Conservation (phyloP, 2,329 filamentous ascomycete genomes). For the Cadophora luteo-olivacea region DNA sequence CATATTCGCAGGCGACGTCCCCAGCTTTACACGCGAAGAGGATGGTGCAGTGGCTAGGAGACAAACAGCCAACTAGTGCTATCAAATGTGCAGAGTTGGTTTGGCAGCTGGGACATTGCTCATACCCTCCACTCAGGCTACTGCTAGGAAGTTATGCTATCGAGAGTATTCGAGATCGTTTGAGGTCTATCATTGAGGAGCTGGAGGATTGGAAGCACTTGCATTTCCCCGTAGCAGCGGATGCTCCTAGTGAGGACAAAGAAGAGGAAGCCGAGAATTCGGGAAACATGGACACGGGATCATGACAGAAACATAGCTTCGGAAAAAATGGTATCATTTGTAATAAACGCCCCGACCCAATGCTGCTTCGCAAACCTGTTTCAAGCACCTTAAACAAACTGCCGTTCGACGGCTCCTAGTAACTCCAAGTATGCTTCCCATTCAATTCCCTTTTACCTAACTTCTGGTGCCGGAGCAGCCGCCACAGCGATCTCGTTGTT, state of each 20-base stretch:
- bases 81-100: constrained; percentile 92
- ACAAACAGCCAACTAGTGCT: constrained; percentile 89
- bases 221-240: constrained; percentile 64
- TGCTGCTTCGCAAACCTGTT: constrained; percentile 1
- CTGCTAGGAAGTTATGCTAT: constrained; percentile 94
- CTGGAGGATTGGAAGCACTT: constrained; percentile 92
- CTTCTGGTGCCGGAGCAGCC: constrained; percentile 49
- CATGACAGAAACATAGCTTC: constrained; percentile 22
- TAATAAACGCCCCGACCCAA: constrained; percentile 16
- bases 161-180: constrained; percentile 89
- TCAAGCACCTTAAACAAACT: constrained; percentile 11
- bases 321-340: constrained; percentile 35
- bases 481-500: constrained; percentile 69
- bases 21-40: constrained; percentile 88
- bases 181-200: constrained; percentile 93
- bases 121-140: constrained; percentile 86
- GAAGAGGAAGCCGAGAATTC: constrained; percentile 42
- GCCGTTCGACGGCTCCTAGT: constrained; percentile 17
- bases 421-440: constrained; percentile 26
- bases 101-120: constrained; percentile 94
- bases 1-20: constrained; percentile 78
- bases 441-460: constrained; percentile 39
- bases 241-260: constrained; percentile 46
- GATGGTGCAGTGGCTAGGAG: constrained; percentile 93
- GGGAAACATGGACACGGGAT: constrained; percentile 31